phyloP scores from a whole-genome alignment of 768 basidiomycete species.

The Melanogaster broomeanus region DNA sequence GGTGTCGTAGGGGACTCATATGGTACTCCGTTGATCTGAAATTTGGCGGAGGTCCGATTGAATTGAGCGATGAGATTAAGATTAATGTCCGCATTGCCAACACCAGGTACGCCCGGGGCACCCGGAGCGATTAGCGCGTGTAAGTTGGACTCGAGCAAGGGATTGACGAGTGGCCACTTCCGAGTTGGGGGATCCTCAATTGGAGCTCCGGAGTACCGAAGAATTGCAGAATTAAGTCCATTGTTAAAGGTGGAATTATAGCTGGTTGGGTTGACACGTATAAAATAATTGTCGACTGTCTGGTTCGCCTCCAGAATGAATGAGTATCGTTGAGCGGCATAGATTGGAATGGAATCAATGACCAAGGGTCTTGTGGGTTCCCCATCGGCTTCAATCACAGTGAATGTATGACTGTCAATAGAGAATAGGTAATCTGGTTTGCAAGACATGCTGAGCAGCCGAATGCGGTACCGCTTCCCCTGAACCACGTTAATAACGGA shows the following conservation, averaged over 20 bases:
- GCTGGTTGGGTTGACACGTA: slow-evolving; percentile 5
- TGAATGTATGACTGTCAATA: slow-evolving; percentile 30
- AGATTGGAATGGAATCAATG: slow-evolving; percentile 40
- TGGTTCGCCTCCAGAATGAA: slow-evolving; percentile 44
- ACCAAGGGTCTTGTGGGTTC: slow-evolving; percentile 39
- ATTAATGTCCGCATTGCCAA: slow-evolving; percentile 18
- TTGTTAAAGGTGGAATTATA: slow-evolving; percentile 26
- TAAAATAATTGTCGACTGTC: slow-evolving; percentile 43
- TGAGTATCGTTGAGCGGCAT: slow-evolving; percentile 47
- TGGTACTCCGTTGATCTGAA: slow-evolving; percentile 13
- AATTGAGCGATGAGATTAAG: slow-evolving; percentile 16
- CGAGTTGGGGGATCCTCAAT: slow-evolving; percentile 9
- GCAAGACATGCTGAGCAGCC: slow-evolving; percentile 39
- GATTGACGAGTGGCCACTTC: background rate
- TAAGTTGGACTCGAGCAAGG: slow-evolving; percentile 18
- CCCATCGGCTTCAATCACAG: slow-evolving; percentile 46
- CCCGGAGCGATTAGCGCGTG: slow-evolving; percentile 14
- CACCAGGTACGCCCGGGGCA: slow-evolving; percentile 2
- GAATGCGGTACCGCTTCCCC: slow-evolving; percentile 40
- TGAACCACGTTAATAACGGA: slow-evolving; percentile 34
- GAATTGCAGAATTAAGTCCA: slow-evolving; percentile 11
- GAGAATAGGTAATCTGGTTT: slow-evolving; percentile 30
- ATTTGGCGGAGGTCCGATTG: slow-evolving; percentile 5
- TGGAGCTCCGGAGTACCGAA: slow-evolving; percentile 19
- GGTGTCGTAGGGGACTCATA: slow-evolving; percentile 17